These are phyloP conservation scores for Dinochytrium kinnereticum DNA, from an alignment of 371 early-diverging fungal species.

Conservation along the genomic window DNA sequence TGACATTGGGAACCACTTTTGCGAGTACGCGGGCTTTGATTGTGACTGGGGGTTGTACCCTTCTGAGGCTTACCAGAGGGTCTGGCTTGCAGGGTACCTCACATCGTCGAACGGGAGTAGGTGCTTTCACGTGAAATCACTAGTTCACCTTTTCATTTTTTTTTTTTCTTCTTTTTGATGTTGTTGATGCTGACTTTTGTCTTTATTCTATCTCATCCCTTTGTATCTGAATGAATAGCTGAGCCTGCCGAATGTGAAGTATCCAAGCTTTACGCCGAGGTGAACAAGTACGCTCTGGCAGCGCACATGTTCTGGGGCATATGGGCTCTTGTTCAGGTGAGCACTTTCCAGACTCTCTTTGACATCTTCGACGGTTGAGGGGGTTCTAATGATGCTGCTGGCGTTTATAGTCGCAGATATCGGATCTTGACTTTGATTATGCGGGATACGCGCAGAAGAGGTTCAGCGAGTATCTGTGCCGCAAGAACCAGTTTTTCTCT, in stretches of 20 bases:
- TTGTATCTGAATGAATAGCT: too few species aligned
- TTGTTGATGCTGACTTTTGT: too few species aligned
- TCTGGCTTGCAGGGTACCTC: constrained; percentile 72
- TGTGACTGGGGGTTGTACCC: constrained; percentile 92
- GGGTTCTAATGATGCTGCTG: too few species aligned
- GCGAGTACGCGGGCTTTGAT: constrained; percentile 91
- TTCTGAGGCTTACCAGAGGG: constrained; percentile 64
- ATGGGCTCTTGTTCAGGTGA: constrained; percentile 27
- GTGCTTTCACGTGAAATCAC: too few species aligned
- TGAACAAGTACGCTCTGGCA: constrained; percentile 81
- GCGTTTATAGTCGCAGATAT: constrained; percentile 14
- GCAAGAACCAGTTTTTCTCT: constrained; percentile 25
- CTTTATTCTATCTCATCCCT: too few species aligned
- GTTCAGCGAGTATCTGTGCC: constrained; percentile 70
- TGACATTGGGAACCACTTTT: constrained; percentile 95
- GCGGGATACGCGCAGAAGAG: constrained; percentile 85
- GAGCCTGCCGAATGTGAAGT: too few species aligned
- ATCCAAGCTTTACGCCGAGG: constrained; percentile 81
- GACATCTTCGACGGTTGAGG: too few species aligned
- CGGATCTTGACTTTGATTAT: constrained; percentile 62
- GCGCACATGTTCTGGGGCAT: constrained; percentile 93
- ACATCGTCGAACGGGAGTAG: neutral
- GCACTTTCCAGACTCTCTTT: neutral
- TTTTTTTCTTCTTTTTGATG: too few species aligned
- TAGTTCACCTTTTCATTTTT: too few species aligned